Evolutionary conservation across 2,329 filamentous ascomycete species (phyloP).

Genomic region (Colletotrichum nymphaeae): DNA sequence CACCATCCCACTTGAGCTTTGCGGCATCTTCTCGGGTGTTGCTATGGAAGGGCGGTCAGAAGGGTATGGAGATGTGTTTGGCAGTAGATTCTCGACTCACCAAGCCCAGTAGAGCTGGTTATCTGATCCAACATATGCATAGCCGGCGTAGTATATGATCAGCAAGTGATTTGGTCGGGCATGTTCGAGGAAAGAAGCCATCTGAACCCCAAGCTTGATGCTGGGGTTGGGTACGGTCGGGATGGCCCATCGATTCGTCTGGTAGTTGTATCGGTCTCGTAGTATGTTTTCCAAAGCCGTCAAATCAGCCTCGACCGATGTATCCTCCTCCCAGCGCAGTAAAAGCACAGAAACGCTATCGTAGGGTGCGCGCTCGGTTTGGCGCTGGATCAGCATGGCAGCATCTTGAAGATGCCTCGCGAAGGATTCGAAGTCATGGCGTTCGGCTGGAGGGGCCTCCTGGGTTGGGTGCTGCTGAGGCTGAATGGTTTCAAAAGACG

Average conservation of each 20-base stretch:
- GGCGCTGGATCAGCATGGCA: conserved; percentile 73
- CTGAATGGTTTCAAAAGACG: conserved; percentile 32
- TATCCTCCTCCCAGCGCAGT: conserved; percentile 72
- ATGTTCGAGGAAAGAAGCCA: conserved; percentile 70
- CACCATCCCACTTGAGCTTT: conserved; percentile 72
- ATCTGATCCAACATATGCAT: conserved; percentile 68
- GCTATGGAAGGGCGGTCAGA: conserved; percentile 57
- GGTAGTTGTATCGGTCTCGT: conserved; percentile 69
- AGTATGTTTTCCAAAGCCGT: conserved; percentile 67
- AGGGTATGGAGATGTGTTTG: not conserved
- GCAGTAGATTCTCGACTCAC: conserved; percentile 55
- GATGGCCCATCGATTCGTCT: conserved; percentile 70
- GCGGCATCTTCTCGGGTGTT: conserved; percentile 68
- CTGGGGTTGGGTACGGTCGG: conserved; percentile 69
- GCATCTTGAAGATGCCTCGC: conserved; percentile 76
- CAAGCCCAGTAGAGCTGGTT: conserved; percentile 75
- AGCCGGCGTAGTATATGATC: conserved; percentile 73
- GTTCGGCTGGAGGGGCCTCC: conserved; percentile 57
- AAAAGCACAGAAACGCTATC: conserved; percentile 69
- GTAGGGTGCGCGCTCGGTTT: conserved; percentile 69
- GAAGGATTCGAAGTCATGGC: conserved; percentile 74
- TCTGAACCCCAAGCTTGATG: conserved; percentile 70
- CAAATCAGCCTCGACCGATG: conserved; percentile 64
- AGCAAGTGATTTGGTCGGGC: conserved; percentile 69
- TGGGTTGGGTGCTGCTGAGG: conserved; percentile 50